Conservation (phyloP, 2,329 filamentous ascomycete species). For the Claviceps cyperi region DNA sequence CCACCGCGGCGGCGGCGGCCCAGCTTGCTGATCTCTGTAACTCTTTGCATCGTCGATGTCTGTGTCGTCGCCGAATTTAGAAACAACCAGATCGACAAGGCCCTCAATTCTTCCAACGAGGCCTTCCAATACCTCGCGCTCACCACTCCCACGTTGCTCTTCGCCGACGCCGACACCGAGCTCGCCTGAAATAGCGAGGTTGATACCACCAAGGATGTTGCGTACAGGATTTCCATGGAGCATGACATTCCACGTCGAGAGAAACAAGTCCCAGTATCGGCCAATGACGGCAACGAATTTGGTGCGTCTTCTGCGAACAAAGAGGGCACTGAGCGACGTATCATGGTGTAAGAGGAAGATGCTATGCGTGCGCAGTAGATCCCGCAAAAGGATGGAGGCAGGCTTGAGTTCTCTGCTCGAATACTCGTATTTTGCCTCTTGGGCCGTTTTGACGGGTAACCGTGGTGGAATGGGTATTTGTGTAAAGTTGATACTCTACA, state of each 20-base stretch:
- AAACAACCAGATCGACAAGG: slow-evolving; percentile 75
- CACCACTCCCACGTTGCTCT: slow-evolving; percentile 85
- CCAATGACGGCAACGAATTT: slow-evolving; percentile 61
- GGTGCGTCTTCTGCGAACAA: slow-evolving; percentile 44
- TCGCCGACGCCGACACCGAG: slow-evolving; percentile 89
- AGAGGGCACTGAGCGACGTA: slow-evolving; percentile 55
- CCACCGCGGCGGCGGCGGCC: slow-evolving; percentile 35
- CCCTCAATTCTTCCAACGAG: slow-evolving; percentile 67
- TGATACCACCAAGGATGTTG: slow-evolving; percentile 68
- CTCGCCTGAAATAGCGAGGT: slow-evolving; percentile 79
- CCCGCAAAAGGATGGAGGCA: slow-evolving; percentile 58
- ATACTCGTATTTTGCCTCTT: slow-evolving; percentile 50
- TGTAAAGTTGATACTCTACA: slow-evolving; percentile 55
- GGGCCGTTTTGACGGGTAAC: slow-evolving; percentile 25
- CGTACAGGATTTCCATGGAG: slow-evolving; percentile 78
- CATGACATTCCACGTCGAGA: slow-evolving; percentile 73
- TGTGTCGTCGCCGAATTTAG: slow-evolving; percentile 55
- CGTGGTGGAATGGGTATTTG: slow-evolving; percentile 48
- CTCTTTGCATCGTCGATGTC: slow-evolving; percentile 13
- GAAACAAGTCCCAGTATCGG: slow-evolving; percentile 63
- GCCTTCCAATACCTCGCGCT: slow-evolving; percentile 87
- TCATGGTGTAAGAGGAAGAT: slow-evolving; percentile 83
- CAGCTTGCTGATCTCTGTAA: slow-evolving; percentile 8
- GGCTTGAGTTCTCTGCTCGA: slow-evolving; percentile 85
- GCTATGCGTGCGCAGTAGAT: slow-evolving; percentile 69